Base-by-base conservation (phyloP, 1,284 basidiomycete genomes). In the Irpex lacteus region DNA sequence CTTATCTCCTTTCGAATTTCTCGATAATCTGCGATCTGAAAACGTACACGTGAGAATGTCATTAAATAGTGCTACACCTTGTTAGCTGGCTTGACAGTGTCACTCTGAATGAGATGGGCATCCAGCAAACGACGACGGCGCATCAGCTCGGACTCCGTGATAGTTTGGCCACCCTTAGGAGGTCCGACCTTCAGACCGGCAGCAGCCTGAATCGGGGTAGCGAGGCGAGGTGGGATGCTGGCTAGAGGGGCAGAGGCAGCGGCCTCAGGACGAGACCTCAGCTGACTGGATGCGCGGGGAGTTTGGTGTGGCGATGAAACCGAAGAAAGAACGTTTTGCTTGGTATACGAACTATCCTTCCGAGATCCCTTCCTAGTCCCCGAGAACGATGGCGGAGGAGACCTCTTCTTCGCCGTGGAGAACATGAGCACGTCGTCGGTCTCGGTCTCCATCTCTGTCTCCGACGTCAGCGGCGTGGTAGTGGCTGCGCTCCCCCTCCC, bases 131-230 rank as follows among this genome's bases (percentile, higher is more conserved):
- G 80, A 65, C 94, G 81, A 63, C 94, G 78, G 72, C 91, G 77
- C 85, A 95, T 88, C 72, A 95, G 74, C 77, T 95, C 93, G 9
- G 81, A 86, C 77, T 95, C 92, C 19, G 85, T 82, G 62, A 91
- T 91, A 54, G 89, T 86, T 71, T 88, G 85, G 63, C 88, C 83
- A 50, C 81, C 82, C 76, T 82, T 77, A 66, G 83, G 69, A 32
- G 75, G 61, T 75, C 63, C 66, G 19, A 71, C 69, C 64, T 69
- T 65, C 21, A 63, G 77, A 75, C 5, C 74, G 70, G 32, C 74
- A 75, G 34, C 49, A n/a, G 59, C 61, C 4, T 38, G 59, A 13
- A 9, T 34, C 18, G 21, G 32, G 11, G 54, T 56, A 34, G 67
- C 36, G 69, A 59, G 44, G 58, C 44, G 18, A 18, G 52, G n/a